phyloP scores from a whole-genome alignment of 2,329 filamentous ascomycete species.

The Orbilia blumenaviensis region DNA sequence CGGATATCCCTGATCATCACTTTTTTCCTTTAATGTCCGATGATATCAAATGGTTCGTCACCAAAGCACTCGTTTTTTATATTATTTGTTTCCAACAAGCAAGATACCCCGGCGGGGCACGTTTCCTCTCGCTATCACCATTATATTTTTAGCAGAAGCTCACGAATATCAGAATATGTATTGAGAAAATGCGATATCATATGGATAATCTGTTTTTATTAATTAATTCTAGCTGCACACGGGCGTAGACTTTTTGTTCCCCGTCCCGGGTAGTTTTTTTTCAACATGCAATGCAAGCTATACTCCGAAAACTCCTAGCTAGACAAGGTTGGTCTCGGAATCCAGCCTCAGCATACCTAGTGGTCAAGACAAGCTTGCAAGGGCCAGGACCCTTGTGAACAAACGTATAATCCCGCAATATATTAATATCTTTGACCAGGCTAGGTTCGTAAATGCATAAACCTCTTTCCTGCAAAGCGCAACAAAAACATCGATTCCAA shows the following conservation, averaged over 20 bases:
- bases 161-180: background rate
- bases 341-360: too few species aligned
- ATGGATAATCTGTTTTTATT: background rate
- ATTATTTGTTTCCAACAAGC: background rate
- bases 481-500: background rate
- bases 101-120: conserved; percentile 36
- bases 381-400: background rate
- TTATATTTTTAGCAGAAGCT: background rate
- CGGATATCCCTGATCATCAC: background rate
- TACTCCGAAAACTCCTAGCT: too few species aligned
- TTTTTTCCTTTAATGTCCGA: conserved; percentile 23
- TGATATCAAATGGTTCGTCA: conserved; percentile 20
- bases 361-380: too few species aligned
- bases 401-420: background rate
- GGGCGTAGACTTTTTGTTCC: too few species aligned
- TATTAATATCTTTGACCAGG: background rate
- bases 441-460: background rate
- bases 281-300: background rate
- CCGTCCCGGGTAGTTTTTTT: background rate
- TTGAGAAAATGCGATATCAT: background rate
- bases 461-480: background rate
- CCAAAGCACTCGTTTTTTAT: conserved; percentile 26
- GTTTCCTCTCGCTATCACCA: conserved; percentile 25
- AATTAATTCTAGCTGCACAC: background rate
- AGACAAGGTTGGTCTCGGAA: too few species aligned